Base-by-base conservation (phyloP, 1,284 basidiomycete species). In the Cronartium quercuum region DNA sequence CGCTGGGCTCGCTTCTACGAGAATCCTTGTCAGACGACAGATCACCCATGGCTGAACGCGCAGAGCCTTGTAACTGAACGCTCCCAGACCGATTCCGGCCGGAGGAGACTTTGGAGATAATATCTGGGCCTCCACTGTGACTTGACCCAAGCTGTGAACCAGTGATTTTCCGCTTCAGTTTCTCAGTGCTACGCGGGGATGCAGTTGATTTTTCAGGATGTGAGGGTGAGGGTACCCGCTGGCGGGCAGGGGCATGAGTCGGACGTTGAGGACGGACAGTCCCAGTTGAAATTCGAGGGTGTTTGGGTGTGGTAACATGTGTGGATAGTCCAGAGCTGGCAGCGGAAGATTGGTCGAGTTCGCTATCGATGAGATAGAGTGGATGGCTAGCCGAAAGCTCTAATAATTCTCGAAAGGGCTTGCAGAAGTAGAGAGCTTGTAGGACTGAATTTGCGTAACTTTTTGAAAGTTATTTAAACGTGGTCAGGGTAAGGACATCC, bases 401-500 rank as follows among this genome's bases (percentile, higher is more conserved):
- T 77, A 92, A 83, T 75, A 91, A 88, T 58, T 90, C 87, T 51
- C 91, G 86, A 80, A 93, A 91, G 0, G 91, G 90, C n/a, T 85
- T 82, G 78, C 90, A 91, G 78, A 90, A 90, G 83, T 97, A 98
- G 70, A 98, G 87, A 0, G 95, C 90, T 82, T 98, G 95, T 10
- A 98, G 86, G 37, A 98, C 92, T 18, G 95, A 98, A 83, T 98
- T 98, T 84, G 91, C 94, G 83, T 98, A 98, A 84, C 92, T 93
- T 82, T 51, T 51, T 51, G 3, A 51, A 9, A 51, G 47, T 51
- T 51, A n/a, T n/a, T n/a, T n/a, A n/a, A n/a, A n/a, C n/a, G n/a
- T n/a, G 66, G 70, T 13, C n/a, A 12, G 66, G 18, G 41, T 10
- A 6, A 69, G 79, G 80, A 76, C 12, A 68, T 79, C 63, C 21